Base-by-base conservation (phyloP, 805 yeast genomes). In the Yamadazyma paraphyllophila region DNA sequence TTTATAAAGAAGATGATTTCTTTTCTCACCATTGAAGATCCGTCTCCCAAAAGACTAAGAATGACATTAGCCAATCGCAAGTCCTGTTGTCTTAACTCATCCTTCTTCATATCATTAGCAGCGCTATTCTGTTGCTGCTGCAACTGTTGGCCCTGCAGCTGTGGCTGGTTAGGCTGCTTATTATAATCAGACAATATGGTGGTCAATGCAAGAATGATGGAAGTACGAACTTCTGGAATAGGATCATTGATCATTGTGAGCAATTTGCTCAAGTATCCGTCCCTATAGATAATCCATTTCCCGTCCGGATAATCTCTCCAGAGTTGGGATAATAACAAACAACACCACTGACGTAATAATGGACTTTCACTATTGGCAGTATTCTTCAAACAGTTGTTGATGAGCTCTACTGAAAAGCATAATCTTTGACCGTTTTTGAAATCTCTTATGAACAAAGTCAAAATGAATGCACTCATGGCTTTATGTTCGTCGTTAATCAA, bases 381-480 rank as follows among this genome's bases (percentile, higher is more conserved):
- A 57, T 86, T 87, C 38, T 69, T 70, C 39, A 85, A 66, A 49
- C 96, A 76, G 33, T 86, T 86, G 33, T 75, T 74, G 12, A 87
- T 74, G 13, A 94, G 73, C 43, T 87, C 95, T 5, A 83, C 73
- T 4, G 86, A 83, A 52, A 87, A 82, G 51, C 96, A 84, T 26
- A 86, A 73, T 46, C 86, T 77, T 59, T 90, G 96, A 0, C 96
- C 97, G 46, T 79, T 77, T 39, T 78, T 78, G 63, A 81, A 88
- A 40, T 87, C 95, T 49, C 87, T 78, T 35, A 90, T 85, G 66
- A 94, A 92, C 50, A 91, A 74, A 0, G 97, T 78, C 24, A 92
- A 68, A 13, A 94, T 89, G 59, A 94, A 88, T 0, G 96, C 95
- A 66, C 97, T 86, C 88, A 92, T 88, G 0, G 98, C 97, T 60